These are phyloP conservation scores for Thielaviopsis punctulata DNA, from an alignment of 2,329 filamentous ascomycete species.

Conservation along the genomic window DNA sequence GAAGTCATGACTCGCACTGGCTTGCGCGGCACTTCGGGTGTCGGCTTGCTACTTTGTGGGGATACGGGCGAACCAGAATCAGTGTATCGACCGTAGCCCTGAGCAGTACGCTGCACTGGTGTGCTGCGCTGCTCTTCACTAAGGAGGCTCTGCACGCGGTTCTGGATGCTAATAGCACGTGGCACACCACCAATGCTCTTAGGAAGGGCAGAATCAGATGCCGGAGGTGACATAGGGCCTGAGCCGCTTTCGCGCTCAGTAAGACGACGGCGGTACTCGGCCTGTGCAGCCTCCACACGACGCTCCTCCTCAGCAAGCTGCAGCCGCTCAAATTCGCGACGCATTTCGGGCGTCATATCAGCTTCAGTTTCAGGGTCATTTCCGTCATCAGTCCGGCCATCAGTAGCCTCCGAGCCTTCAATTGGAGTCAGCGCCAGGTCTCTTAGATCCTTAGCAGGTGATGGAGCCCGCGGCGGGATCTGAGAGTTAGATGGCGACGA, in stretches of 20 bases:
- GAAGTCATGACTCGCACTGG: constrained; percentile 7
- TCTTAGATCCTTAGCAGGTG: constrained; percentile 31
- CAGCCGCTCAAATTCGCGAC: constrained; percentile 71
- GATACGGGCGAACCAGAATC: constrained; percentile 23
- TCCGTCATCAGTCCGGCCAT: constrained; percentile 42
- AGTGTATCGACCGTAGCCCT: constrained; percentile 81
- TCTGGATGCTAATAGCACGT: constrained; percentile 77
- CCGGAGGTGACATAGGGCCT: constrained; percentile 15
- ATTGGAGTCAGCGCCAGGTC: constrained; percentile 48
- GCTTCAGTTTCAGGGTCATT: constrained; percentile 40
- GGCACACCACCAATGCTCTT: constrained; percentile 41
- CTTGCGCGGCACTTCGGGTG: constrained; percentile 7
- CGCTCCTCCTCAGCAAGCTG: constrained; percentile 75
- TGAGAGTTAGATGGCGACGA: constrained; percentile 15
- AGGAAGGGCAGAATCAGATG: constrained; percentile 25
- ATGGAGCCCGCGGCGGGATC: constrained; percentile 26
- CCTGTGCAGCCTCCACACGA: constrained; percentile 73
- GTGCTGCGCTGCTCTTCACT: constrained; percentile 52
- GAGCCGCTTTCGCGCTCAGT: constrained; percentile 34
- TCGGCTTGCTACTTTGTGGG: background rate
- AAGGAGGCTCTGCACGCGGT: constrained; percentile 71
- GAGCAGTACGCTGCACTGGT: constrained; percentile 51
- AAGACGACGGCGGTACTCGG: constrained; percentile 67
- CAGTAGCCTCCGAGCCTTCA: constrained; percentile 55
- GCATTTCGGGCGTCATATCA: constrained; percentile 70